Base-by-base conservation (phyloP, 192 early-diverging fungal genomes). In the Coemansia sp. region DNA sequence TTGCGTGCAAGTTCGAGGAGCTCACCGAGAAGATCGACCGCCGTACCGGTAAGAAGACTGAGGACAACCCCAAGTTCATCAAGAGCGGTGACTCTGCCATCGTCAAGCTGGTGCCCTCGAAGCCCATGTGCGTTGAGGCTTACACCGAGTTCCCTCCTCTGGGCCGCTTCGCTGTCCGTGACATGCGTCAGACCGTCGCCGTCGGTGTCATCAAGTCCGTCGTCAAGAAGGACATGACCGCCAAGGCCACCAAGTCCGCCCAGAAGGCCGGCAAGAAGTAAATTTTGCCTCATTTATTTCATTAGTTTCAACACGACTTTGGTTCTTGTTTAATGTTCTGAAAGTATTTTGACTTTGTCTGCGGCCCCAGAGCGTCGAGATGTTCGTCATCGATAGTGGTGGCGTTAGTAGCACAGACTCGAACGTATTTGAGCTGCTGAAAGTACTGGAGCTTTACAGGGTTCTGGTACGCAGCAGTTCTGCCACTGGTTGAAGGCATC, bases 141-240 rank as follows among this genome's bases (percentile, higher is more conserved):
- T 96, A 88, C 88, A 83, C 87, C 62, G 90, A 94, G 77, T 96
- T 93, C 85, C 90, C 94, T 54, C 91, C 94, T 66, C 90, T 96
- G 55, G 94, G 94, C 73, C 92, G 94, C 82, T 96, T 96, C 85
- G 94, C 93, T 72, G 91, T 96, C 81, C 92, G 94, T 89, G 94
- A 96, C 70, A 94, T 95, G 93, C 86, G 94, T 84, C 93, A 94
- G 81, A 96, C 94, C 80, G 93, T 96, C 66, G 93, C 93, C 67
- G 93, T 96, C 76, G 94, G 94, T 87, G 91, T 97, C 85, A 92
- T 97, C 84, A 97, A 97, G 90, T 45, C 76, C 64, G 93, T 94
- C 61, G 86, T 89, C 72, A 94, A 94, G 86, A 85, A 86, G 67
- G 92, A 91, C 38, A 90, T 90, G 77, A 27, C 81, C 47, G 21